Evolutionary conservation across 176 grass and related monocot genomes (phyloP), one percentile per base, ranked within the genome.

Genomic region (Avena insularis): DNA sequence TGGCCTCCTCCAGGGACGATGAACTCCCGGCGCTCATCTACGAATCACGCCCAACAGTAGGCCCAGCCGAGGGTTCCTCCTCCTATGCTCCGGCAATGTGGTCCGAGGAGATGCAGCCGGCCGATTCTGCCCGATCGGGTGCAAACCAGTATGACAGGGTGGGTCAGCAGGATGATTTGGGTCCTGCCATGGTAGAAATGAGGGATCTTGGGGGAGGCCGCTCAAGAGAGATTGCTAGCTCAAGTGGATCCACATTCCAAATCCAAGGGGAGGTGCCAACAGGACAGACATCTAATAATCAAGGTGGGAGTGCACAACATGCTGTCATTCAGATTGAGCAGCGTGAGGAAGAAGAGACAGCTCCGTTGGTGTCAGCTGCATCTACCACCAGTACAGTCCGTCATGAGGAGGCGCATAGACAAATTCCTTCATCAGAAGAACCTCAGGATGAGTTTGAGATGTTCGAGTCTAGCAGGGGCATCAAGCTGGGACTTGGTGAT

Each of bases 1-100:
- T 99, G 2, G 92, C 94, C n/a, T 96, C 97, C 3, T 94, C 94
- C 83, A 90, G 97, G 17, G 94, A 94, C 14, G 97, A 99, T 56
- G 97, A 99, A 31, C 94, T 99, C 10, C 97, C 94, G 2, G 97
- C 97, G 3, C 92, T 99, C 31, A 75, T 99, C 75, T 99, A 99
- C 3, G 97, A 99, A 82, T 93, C 94, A 8, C 90, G 97, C 29
- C 92, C 92, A 25, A 91, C 90, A 1, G 90, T 91, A 4, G 83
- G 66, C 0, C 82, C 89, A 9, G 72, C 78, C 6, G 31, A 87
- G n/a, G 16, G 61, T 73, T 92, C 93, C 29, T 78, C 88, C 17
- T 77, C 88, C 51, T 88, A 87, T 74, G 74, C 86, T 77, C 80
- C 86, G 6, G 84, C 83, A 55, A 78, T 90, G 59, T 92, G 87